Evolutionary conservation across 345 rosid genomes (phyloP).

Genomic region (Diplotaxis tenuifolia): DNA sequence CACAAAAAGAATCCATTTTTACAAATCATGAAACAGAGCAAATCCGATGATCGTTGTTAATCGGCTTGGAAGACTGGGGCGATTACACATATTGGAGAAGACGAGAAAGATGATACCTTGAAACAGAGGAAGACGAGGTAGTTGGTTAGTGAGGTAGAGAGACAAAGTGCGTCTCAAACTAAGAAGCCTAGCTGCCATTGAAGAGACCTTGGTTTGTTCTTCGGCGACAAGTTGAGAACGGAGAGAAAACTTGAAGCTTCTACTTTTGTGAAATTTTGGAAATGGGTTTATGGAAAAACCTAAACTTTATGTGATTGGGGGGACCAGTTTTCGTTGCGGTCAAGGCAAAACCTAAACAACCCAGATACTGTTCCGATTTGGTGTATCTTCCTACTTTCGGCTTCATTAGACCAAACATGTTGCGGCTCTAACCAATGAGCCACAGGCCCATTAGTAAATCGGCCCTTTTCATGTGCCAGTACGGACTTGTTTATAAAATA

Average conservation of each 20-base stretch:
- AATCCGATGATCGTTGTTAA: background rate
- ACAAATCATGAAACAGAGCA: background rate
- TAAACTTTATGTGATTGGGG: background rate
- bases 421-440: background rate
- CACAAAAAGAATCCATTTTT: too few relatives aligned
- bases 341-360: background rate
- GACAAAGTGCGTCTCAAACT: constrained; percentile 30
- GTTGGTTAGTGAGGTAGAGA: constrained; percentile 29
- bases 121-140: constrained; percentile 9
- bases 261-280: background rate
- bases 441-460: background rate
- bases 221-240: background rate
- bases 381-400: background rate
- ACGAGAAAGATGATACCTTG: constrained; percentile 31
- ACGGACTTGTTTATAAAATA: background rate
- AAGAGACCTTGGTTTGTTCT: background rate
- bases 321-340: background rate
- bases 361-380: background rate
- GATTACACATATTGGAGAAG: background rate
- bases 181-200: constrained; percentile 39
- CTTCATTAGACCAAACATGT: background rate
- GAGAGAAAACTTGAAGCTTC: background rate
- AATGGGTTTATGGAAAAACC: background rate
- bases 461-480: too few relatives aligned
- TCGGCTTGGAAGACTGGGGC: background rate